A percentile compares a stretch with the other conserved stretches of the same genome.
Conservation (phyloP, 306 rosid genomes). For the Arachis hypogaea region DNA sequence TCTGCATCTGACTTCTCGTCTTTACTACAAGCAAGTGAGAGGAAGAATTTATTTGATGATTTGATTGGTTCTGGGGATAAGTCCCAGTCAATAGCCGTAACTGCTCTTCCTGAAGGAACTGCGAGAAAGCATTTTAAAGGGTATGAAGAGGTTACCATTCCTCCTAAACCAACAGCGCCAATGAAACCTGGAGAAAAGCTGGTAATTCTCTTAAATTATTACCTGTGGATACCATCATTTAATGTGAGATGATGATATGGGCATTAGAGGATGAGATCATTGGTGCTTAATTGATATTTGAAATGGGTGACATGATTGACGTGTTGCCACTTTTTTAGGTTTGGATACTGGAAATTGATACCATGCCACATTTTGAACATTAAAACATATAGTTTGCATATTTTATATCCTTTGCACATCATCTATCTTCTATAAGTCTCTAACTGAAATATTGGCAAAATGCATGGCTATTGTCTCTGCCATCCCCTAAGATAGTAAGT, state of each 20-base stretch:
- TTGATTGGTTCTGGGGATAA: slow-evolving; percentile 73
- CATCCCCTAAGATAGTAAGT: slow-evolving; percentile 18
- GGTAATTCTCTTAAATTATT: slow-evolving; percentile 55
- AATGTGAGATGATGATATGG: slow-evolving; percentile 18
- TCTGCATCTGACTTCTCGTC: slow-evolving; percentile 72
- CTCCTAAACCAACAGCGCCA: slow-evolving; percentile 82
- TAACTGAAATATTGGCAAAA: slow-evolving; percentile 4
- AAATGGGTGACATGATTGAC: slow-evolving; percentile 30
- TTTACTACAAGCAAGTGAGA: slow-evolving; percentile 88
- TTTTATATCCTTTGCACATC: slow-evolving; percentile 19
- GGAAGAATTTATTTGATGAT: slow-evolving; percentile 69
- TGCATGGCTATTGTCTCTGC: slow-evolving; percentile 32
- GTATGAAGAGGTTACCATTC: slow-evolving; percentile 89
- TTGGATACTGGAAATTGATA: slow-evolving; percentile 30
- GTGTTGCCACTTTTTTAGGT: slow-evolving; percentile 25
- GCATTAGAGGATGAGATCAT: slow-evolving; percentile 24
- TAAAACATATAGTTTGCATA: slow-evolving; percentile 19
- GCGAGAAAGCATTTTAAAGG: slow-evolving; percentile 75
- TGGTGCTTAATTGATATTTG: slow-evolving; percentile 17
- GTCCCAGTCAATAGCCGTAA: slow-evolving; percentile 58
- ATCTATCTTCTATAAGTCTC: neutral
- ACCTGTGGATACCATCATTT: slow-evolving; percentile 36
- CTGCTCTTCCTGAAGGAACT: slow-evolving; percentile 98
- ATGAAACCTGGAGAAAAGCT: slow-evolving; percentile 98
- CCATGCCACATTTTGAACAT: slow-evolving; percentile 8